phyloP scores from a whole-genome alignment of 2,329 filamentous ascomycete genomes.

The Diaporthe aspalathi region DNA sequence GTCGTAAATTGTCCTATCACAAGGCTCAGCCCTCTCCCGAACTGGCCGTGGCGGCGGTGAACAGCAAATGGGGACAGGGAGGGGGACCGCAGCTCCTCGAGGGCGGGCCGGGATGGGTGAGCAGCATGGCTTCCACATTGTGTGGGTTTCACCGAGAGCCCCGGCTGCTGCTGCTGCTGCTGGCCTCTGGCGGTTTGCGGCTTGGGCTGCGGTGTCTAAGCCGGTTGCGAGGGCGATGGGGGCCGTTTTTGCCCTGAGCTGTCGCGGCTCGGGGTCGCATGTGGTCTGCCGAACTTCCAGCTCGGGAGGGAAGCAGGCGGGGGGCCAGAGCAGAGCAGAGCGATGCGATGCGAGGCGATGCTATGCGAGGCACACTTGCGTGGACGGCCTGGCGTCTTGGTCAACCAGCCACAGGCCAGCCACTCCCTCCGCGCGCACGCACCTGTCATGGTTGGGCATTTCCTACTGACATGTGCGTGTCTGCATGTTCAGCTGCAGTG shows the following conservation, averaged over 20 bases:
- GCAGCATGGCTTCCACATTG: conserved; percentile 25
- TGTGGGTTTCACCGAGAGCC: conserved; percentile 25
- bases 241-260: not conserved
- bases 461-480: not conserved
- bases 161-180: too few relatives aligned
- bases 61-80: conserved; percentile 32
- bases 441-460: not conserved
- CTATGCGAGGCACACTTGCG: not conserved
- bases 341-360: not conserved
- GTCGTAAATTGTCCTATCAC: conserved; percentile 41
- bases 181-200: conserved; percentile 28
- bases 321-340: not conserved
- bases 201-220: conserved; percentile 10
- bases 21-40: conserved; percentile 39
- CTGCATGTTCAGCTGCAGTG: conserved; percentile 21
- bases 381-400: conserved; percentile 27
- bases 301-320: not conserved
- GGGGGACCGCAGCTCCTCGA: not conserved
- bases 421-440: not conserved
- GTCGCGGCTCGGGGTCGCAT: conserved; percentile 5
- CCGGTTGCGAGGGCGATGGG: conserved; percentile 1
- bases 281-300: conserved; percentile 11
- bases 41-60: conserved; percentile 29
- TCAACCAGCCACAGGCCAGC: conserved; percentile 27
- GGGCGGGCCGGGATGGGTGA: conserved; percentile 27